A percentile compares a stretch with the other conserved stretches of the same genome.
phyloP scores from a whole-genome alignment of 1,139 yeast species.

The Candida smagusa region DNA sequence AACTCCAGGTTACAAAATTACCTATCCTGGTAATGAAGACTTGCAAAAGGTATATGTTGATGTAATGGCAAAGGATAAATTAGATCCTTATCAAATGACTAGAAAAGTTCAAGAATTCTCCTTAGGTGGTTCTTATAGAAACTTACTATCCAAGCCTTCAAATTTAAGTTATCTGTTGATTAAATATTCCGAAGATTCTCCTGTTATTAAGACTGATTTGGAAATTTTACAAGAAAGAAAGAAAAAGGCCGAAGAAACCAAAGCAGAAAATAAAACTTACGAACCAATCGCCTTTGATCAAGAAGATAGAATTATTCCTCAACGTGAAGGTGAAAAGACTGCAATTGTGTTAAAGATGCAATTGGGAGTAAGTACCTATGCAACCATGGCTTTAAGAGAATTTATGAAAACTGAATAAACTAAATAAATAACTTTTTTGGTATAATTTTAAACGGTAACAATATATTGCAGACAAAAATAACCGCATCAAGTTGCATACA shows the following conservation, averaged over 20 bases:
- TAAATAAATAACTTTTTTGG: constrained; percentile 28
- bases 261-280: constrained; percentile 7
- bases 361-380: constrained; percentile 85
- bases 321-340: constrained; percentile 39
- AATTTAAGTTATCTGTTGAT: constrained; percentile 62
- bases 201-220: constrained; percentile 77
- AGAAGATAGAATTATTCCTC: constrained; percentile 25
- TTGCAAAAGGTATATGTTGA: constrained; percentile 63
- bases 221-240: constrained; percentile 55
- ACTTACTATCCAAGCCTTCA: constrained; percentile 65
- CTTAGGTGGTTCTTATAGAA: constrained; percentile 85
- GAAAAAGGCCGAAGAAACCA: constrained; percentile 15
- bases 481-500: not conserved
- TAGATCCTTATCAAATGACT: constrained; percentile 82
- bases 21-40: constrained; percentile 69
- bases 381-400: constrained; percentile 96
- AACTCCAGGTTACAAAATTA: constrained; percentile 87
- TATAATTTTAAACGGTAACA: constrained; percentile 14
- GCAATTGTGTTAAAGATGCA: constrained; percentile 79
- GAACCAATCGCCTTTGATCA: constrained; percentile 17
- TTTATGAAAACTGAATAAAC: constrained; percentile 75
- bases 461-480: not conserved
- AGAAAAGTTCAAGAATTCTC: constrained; percentile 87
- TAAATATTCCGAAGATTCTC: constrained; percentile 62
- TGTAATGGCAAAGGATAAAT: constrained; percentile 74